Conservation (phyloP, 495 filamentous ascomycete genomes). For the Penicillium simplicissimum region DNA sequence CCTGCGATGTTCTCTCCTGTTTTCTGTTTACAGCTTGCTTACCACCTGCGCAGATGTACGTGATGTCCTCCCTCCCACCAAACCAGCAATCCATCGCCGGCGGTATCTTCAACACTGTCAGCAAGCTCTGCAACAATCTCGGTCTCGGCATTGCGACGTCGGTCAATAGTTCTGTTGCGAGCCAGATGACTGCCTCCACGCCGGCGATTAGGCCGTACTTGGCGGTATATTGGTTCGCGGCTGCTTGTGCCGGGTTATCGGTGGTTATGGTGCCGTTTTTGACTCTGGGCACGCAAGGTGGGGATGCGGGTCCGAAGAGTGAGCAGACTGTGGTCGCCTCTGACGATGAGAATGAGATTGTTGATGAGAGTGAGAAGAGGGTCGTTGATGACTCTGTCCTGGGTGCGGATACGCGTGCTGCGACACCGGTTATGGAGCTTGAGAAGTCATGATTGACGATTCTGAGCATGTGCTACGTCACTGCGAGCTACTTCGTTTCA, state of each 20-base stretch:
- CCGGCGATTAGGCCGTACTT: constrained; percentile 31
- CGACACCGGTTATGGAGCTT: constrained; percentile 1
- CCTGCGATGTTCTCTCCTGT: neutral
- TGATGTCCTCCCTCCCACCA: constrained; percentile 41
- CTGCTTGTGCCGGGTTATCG: constrained; percentile 30
- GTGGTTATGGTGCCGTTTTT: constrained; percentile 36
- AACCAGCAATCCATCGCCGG: constrained; percentile 39
- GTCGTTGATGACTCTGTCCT: neutral
- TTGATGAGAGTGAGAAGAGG: constrained; percentile 1
- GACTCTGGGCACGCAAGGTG: constrained; percentile 33
- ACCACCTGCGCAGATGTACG: constrained; percentile 30
- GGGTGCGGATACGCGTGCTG: constrained; percentile 2
- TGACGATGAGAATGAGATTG: constrained; percentile 1
- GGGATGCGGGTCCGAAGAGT: constrained; percentile 8
- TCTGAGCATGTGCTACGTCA: too few relatives aligned
- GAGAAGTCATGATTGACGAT: neutral
- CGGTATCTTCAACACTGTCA: constrained; percentile 42
- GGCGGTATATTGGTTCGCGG: constrained; percentile 34
- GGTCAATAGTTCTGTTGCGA: constrained; percentile 23
- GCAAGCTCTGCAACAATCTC: constrained; percentile 36
- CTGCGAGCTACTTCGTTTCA: too few relatives aligned
- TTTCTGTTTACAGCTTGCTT: neutral
- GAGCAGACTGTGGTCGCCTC: neutral
- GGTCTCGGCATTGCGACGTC: constrained; percentile 37
- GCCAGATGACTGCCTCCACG: constrained; percentile 20